Evolutionary conservation across 768 basidiomycete species (phyloP), one percentile per base, ranked within the genome.

Genomic region (Krasilnikovozyma curviuscula): DNA sequence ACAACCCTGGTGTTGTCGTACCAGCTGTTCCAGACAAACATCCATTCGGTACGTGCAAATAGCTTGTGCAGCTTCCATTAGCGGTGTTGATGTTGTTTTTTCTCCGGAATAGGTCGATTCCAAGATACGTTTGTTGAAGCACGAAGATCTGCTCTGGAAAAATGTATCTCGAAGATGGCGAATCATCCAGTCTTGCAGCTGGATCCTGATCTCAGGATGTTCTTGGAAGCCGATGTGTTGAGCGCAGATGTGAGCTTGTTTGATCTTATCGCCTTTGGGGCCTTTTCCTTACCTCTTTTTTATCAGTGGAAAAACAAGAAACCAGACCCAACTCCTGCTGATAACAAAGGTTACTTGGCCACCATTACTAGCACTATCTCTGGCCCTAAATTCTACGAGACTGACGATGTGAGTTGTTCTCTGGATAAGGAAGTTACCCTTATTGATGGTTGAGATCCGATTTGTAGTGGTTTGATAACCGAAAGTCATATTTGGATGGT

Each of bases 11-110:
- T 8, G 88, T 97, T 2, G 81, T 97, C 32, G 86, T 98, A 0
- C 93, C 93, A 7, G 91, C 91, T 0, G 83, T 81, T 5, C 93
- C 93, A 0, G 93, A 91, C 63, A 98, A 98, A 70, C 84, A 81
- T 52, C 69, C 84, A 0, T 83, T 93, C 56, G 86, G 68, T 57
- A 33, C 21, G 59, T 53, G 21, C 18, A 18, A 38, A 38, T 46
- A 18, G 31, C 45, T 19, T 19, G 21, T 7, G 16, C 23, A 18
- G 45, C 29, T 23, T 27, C 18, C 34, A 28, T 2, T 19, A 27
- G 23, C 21, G 34, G 35, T n/a, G 9, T 24, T 37, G n/a, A 50
- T 23, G 19, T 14, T 23, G 29, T n/a, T 34, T 24, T 16, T 30
- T 12, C 19, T 1, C 25, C 19, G 12, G 3, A 9, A 4, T 48